Evolutionary conservation across 768 basidiomycete species (phyloP).

Genomic region (Naganishia onofrii): DNA sequence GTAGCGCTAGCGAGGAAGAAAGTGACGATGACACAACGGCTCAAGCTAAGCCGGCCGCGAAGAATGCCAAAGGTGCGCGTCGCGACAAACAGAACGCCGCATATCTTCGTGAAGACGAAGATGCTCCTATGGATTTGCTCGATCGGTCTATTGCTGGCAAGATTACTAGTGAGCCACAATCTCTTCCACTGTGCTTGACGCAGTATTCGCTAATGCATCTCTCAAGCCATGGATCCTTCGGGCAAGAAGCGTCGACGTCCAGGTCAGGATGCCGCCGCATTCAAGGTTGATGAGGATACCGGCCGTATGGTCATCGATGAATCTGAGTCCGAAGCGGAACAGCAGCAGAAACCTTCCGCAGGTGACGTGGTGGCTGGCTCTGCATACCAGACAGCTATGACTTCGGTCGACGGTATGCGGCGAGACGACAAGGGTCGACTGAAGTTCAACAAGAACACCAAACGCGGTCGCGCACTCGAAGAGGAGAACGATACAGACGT

Average conservation of each 20-base stretch:
- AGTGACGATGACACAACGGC: slow-evolving; percentile 45
- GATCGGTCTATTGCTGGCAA: slow-evolving; percentile 60
- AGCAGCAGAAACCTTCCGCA: slow-evolving; percentile 10
- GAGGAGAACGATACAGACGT: slow-evolving; percentile 57
- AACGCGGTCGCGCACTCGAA: slow-evolving; percentile 76
- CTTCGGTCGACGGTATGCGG: slow-evolving; percentile 84
- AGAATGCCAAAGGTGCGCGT: slow-evolving; percentile 45
- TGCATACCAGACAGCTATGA: slow-evolving; percentile 78
- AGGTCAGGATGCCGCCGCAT: slow-evolving; percentile 78
- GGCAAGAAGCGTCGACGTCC: slow-evolving; percentile 58
- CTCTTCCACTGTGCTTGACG: background rate
- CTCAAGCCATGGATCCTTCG: slow-evolving; percentile 45
- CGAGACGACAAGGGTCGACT: slow-evolving; percentile 77
- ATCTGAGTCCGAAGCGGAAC: slow-evolving; percentile 56
- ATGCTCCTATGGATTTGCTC: slow-evolving; percentile 92
- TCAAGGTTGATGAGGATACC: slow-evolving; percentile 73
- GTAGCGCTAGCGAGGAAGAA: slow-evolving; percentile 79
- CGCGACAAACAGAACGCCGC: slow-evolving; percentile 57
- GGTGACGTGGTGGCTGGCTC: slow-evolving; percentile 53
- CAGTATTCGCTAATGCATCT: slow-evolving; percentile 51
- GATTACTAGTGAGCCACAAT: slow-evolving; percentile 47
- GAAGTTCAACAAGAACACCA: slow-evolving; percentile 96
- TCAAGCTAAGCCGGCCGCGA: slow-evolving; percentile 22
- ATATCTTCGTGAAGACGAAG: slow-evolving; percentile 78
- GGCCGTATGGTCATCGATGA: slow-evolving; percentile 55